These are phyloP conservation scores for Kwoniella dendrophila DNA, from an alignment of 768 basidiomycete genomes.

Conservation along the genomic window DNA sequence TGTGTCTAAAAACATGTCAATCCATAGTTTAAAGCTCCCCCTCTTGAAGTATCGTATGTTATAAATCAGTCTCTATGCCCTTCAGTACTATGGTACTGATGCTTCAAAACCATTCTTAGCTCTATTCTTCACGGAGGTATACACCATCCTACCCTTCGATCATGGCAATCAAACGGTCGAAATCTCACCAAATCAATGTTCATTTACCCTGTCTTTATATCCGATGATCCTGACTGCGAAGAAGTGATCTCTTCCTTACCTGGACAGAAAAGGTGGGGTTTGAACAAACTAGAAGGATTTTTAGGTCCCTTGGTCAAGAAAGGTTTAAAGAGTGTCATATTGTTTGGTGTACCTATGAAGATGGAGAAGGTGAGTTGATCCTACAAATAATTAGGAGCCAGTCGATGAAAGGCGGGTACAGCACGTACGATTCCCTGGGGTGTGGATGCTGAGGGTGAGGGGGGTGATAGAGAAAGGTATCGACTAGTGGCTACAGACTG, in stretches of 20 bases:
- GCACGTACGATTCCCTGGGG: background rate
- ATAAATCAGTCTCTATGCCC: background rate
- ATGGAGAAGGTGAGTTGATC: slow-evolving; percentile 45
- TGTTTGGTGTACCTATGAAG: slow-evolving; percentile 64
- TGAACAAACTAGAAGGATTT: slow-evolving; percentile 88
- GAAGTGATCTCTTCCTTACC: slow-evolving; percentile 76
- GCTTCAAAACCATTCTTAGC: slow-evolving; percentile 20
- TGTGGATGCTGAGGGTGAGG: background rate
- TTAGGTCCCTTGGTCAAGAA: slow-evolving; percentile 83
- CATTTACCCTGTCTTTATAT: slow-evolving; percentile 99
- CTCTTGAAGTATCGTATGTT: slow-evolving; percentile 35
- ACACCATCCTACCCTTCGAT: slow-evolving; percentile 82
- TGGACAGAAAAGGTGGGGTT: slow-evolving; percentile 88
- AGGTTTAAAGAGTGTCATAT: slow-evolving; percentile 85
- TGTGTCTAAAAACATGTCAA: too few species aligned
- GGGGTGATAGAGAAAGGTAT: too few species aligned
- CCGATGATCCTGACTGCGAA: slow-evolving; percentile 85
- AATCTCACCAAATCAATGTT: slow-evolving; percentile 67
- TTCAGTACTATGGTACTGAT: background rate
- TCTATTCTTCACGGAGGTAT: slow-evolving; percentile 74
- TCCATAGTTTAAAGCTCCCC: slow-evolving; percentile 17
- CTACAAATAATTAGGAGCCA: slow-evolving; percentile 1
- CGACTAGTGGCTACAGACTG: background rate
- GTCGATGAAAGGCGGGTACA: background rate
- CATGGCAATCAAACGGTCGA: slow-evolving; percentile 78